Evolutionary conservation across 1,284 basidiomycete species (phyloP).

Genomic region (Thelephora terrestris): DNA sequence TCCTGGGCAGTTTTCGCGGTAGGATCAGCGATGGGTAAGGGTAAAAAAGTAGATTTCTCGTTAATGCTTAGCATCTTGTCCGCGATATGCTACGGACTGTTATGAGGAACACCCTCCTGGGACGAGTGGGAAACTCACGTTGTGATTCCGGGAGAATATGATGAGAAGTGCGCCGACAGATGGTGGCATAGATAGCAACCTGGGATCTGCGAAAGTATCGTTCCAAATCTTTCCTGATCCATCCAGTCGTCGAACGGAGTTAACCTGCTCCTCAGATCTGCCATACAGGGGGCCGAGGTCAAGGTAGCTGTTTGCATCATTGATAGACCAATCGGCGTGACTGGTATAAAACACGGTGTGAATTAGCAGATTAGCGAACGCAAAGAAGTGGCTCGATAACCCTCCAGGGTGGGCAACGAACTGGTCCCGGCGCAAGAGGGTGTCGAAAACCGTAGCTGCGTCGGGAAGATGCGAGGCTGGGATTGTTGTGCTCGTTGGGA

Average conservation of each 20-base stretch:
- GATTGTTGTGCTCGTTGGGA: constrained; percentile 39
- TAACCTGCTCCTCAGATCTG: constrained; percentile 36
- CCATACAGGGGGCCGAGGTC: constrained; percentile 75
- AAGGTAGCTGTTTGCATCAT: constrained; percentile 65
- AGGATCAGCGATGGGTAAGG: constrained; percentile 22
- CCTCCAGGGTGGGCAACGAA: constrained; percentile 21
- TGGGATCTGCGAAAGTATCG: constrained; percentile 59
- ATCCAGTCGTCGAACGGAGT: constrained; percentile 46
- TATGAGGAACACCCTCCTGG: neutral
- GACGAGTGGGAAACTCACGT: constrained; percentile 32
- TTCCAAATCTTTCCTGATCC: constrained; percentile 56
- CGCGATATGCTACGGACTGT: constrained; percentile 49
- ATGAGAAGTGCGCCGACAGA: constrained; percentile 58
- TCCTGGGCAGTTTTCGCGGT: constrained; percentile 38
- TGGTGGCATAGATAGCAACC: constrained; percentile 71
- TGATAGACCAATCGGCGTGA: constrained; percentile 41
- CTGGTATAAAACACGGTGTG: constrained; percentile 67
- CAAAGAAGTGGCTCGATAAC: constrained; percentile 63
- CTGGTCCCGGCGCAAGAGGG: constrained; percentile 34
- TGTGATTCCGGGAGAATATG: constrained; percentile 66
- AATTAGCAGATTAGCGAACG: constrained; percentile 69
- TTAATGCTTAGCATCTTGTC: constrained; percentile 62
- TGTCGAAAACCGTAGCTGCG: constrained; percentile 61
- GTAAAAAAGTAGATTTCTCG: constrained; percentile 39
- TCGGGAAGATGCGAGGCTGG: constrained; percentile 49